These are phyloP conservation scores for Gremmenia infestans DNA, from an alignment of 2,329 filamentous ascomycete genomes.

Conservation along the genomic window DNA sequence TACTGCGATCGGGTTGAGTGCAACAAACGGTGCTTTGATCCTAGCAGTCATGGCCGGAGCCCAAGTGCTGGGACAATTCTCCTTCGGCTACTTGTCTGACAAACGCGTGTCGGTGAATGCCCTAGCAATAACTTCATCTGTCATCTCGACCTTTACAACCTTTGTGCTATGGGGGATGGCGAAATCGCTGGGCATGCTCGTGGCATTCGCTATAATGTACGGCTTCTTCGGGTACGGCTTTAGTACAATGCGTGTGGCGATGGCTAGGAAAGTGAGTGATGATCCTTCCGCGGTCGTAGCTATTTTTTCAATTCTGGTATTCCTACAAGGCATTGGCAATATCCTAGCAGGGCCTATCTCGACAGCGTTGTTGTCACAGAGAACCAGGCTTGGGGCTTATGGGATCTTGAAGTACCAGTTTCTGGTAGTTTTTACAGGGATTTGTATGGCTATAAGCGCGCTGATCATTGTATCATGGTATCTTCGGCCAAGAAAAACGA, in stretches of 20 bases:
- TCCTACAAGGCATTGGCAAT: slow-evolving; percentile 32
- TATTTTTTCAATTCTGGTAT: slow-evolving; percentile 29
- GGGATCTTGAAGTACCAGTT: slow-evolving; percentile 17
- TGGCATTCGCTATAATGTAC: slow-evolving; percentile 46
- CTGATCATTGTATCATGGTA: slow-evolving; percentile 13
- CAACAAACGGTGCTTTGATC: slow-evolving; percentile 57
- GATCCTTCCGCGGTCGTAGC: slow-evolving; percentile 27
- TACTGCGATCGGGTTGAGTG: slow-evolving; percentile 57
- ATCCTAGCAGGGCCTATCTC: slow-evolving; percentile 31
- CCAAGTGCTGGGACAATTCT: slow-evolving; percentile 45
- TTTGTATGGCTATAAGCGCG: slow-evolving; percentile 19
- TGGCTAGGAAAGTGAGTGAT: slow-evolving; percentile 30
- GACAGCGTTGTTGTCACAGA: slow-evolving; percentile 21
- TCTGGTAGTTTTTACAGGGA: slow-evolving; percentile 23
- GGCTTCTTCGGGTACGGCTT: slow-evolving; percentile 53
- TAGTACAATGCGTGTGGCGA: slow-evolving; percentile 42
- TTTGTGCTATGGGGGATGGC: slow-evolving; percentile 50
- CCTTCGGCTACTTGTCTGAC: slow-evolving; percentile 46
- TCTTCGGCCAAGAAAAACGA: slow-evolving; percentile 1
- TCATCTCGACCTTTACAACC: slow-evolving; percentile 41
- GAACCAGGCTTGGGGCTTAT: slow-evolving; percentile 11
- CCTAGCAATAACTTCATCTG: slow-evolving; percentile 39
- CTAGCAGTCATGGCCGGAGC: slow-evolving; percentile 46
- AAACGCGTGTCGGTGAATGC: slow-evolving; percentile 36
- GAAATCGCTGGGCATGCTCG: slow-evolving; percentile 39